Base-by-base conservation (phyloP, 371 early-diverging fungal genomes). In the Mortierella sp. region DNA sequence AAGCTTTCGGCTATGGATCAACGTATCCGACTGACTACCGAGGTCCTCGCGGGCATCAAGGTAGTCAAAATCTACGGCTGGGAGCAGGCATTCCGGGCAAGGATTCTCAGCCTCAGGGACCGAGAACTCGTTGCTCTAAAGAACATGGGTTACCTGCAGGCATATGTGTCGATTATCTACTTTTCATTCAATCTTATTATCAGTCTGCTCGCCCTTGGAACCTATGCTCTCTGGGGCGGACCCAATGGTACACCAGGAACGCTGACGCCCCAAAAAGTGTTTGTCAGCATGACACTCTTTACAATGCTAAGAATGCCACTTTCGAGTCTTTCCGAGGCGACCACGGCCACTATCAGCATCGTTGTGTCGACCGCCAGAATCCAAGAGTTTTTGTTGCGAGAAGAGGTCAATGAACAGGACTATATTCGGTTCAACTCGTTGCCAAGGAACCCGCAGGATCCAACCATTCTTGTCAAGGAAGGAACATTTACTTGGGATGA, bases 401-500 rank as follows among this genome's bases (percentile, higher is more conserved):
- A 76, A 29, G 77, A 76, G 43, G 48, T 76, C 18, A 45, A 51
- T 7, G 72, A 68, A 7, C 43, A 60, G 25, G 68, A 72, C 25
- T 45, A 72, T 19, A 5, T 68, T 6, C 68, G 77, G 9, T 68
- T 68, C 56, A 37, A 52, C 7, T 51, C 30, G 2, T 15, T 53
- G 14, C 77, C 77, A 16, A n/a, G 21, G 19, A 47, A 66, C 18
- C 65, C 66, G 4, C 28, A 57, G 7, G 63, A 65, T 0, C 70
- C 79, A 16, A 52, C 65, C 7, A 62, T 77, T 25, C 48, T 52
- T 19, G 65, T 77, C 37, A 51, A 59, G 19, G 75, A 86, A 57
- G 92, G 84, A 18, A 61, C 83, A 11, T 90, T 90, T 72, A 58
- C 79, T 28, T 94, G 94, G 94, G 47, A 47, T 12, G 26, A 43